Conservation (phyloP, 2,329 filamentous ascomycete species). For the Leptosphaerulina australis region DNA sequence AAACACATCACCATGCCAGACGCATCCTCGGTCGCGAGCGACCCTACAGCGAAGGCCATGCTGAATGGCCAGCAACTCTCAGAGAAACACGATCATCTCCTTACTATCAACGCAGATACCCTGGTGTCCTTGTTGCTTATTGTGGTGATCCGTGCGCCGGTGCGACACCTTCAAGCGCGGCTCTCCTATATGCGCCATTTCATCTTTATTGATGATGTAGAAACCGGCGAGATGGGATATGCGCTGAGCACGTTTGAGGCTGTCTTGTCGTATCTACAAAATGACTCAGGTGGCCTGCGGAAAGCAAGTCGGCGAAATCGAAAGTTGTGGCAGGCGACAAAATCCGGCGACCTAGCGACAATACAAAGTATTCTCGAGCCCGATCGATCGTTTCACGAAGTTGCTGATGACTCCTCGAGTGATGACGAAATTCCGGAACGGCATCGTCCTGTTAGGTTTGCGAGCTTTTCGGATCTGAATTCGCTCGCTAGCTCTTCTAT, state of each 20-base stretch:
- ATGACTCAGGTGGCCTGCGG: constrained; percentile 80
- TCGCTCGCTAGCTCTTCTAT: constrained; percentile 36
- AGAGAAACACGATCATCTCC: constrained; percentile 60
- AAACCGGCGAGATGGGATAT: constrained; percentile 94
- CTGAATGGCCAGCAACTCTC: constrained; percentile 42
- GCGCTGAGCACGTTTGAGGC: constrained; percentile 95
- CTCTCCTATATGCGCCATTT: constrained; percentile 96
- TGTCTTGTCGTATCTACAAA: constrained; percentile 83
- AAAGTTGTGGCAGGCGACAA: constrained; percentile 84
- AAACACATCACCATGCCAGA: constrained; percentile 76
- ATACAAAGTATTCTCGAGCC: constrained; percentile 83
- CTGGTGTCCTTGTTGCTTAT: constrained; percentile 89
- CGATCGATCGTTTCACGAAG: constrained; percentile 52
- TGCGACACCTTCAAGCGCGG: constrained; percentile 84
- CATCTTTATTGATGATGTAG: constrained; percentile 96
- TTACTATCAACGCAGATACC: constrained; percentile 84
- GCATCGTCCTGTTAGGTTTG: constrained; percentile 41
- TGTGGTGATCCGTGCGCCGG: constrained; percentile 88
- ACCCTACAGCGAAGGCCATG: constrained; percentile 38
- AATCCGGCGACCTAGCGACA: constrained; percentile 74
- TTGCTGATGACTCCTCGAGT: constrained; percentile 34
- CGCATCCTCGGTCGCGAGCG: constrained; percentile 24
- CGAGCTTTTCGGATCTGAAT: constrained; percentile 38
- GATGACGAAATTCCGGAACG: constrained; percentile 35
- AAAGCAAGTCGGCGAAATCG: constrained; percentile 86